phyloP scores from a whole-genome alignment of 306 rosid genomes.

The Corylus heterophylla region DNA sequence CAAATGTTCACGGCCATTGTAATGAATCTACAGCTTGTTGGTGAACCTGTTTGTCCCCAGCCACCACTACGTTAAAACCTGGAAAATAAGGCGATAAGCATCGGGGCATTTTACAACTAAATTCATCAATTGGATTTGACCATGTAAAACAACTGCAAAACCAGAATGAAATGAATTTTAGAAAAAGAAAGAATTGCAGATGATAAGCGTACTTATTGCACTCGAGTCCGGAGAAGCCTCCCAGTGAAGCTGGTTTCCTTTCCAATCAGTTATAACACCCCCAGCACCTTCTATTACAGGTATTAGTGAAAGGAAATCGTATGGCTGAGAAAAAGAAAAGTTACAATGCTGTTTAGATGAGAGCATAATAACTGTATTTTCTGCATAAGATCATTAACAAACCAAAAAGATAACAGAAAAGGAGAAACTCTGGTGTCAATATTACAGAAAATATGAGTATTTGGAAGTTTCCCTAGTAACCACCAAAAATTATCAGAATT shows the following conservation, averaged over 20 bases:
- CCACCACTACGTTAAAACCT: constrained; percentile 89
- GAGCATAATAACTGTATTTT: too few species aligned
- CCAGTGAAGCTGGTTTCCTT: constrained; percentile 76
- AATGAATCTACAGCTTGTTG: constrained; percentile 67
- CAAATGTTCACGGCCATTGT: constrained; percentile 53
- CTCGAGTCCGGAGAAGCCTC: constrained; percentile 74
- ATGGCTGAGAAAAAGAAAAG: constrained; percentile 59
- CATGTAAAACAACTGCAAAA: constrained; percentile 13
- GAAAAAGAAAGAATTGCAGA: neutral
- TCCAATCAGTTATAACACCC: constrained; percentile 94
- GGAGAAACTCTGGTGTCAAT: neutral
- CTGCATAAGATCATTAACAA: too few species aligned
- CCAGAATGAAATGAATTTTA: constrained; percentile 2
- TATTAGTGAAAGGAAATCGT: constrained; percentile 84
- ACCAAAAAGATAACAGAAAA: neutral
- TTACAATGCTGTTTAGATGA: neutral
- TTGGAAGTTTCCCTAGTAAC: neutral
- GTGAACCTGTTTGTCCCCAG: constrained; percentile 83
- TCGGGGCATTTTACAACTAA: neutral
- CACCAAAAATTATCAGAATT: neutral
- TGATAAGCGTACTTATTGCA: constrained; percentile 51
- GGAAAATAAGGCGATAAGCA: constrained; percentile 11
- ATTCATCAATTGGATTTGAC: constrained; percentile 9
- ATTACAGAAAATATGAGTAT: neutral
- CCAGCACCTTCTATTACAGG: constrained; percentile 96